Conservation (phyloP, 257 asterid genomes). For the Solanum neorickii region DNA sequence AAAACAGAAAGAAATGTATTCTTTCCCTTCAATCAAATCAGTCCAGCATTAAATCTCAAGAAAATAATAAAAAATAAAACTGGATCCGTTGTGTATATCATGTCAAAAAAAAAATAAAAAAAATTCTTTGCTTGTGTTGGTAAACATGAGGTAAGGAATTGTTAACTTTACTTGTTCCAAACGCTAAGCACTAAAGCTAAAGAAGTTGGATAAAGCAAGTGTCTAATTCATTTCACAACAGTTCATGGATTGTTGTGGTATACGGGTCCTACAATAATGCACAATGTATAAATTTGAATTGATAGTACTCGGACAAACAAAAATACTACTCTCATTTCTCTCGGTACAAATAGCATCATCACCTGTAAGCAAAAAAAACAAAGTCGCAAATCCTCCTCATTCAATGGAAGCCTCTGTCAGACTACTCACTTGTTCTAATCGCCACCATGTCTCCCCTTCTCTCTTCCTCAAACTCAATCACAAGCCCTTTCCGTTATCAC, state of each 20-base stretch:
- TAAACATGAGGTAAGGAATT: neutral
- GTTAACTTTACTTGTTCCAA: neutral
- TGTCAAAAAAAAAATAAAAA: neutral
- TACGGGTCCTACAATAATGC: too few species aligned
- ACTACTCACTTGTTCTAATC: constrained; percentile 24
- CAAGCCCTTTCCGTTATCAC: neutral
- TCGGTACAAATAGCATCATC: neutral
- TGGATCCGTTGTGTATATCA: neutral
- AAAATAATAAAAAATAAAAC: neutral
- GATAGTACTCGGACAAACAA: too few species aligned
- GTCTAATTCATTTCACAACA: neutral
- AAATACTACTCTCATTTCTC: too few species aligned
- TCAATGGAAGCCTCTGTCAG: constrained; percentile 44
- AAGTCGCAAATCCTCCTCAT: neutral
- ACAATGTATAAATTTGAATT: too few species aligned
- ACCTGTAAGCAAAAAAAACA: neutral
- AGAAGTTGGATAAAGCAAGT: neutral
- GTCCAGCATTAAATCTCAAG: neutral
- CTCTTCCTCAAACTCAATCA: constrained; percentile 8
- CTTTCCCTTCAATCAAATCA: neutral
- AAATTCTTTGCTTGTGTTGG: neutral
- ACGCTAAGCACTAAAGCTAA: neutral
- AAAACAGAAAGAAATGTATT: neutral
- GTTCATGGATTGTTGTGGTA: neutral
- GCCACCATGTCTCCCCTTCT: constrained; percentile 11